These are phyloP conservation scores for Eucalyptus coolabah DNA, from an alignment of 345 rosid species.

Conservation along the genomic window DNA sequence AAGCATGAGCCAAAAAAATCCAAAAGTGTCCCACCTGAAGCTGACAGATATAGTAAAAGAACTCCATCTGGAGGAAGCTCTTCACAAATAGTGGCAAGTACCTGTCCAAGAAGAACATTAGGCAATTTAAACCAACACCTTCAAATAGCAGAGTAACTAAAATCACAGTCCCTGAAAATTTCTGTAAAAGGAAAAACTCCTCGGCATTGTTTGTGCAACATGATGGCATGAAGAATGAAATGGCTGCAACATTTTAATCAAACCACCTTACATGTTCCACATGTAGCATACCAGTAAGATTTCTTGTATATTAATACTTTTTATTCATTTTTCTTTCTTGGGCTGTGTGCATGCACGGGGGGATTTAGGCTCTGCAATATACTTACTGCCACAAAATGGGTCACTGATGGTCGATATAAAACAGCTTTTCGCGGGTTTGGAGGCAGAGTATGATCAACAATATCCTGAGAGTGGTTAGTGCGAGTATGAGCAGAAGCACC, in stretches of 20 bases:
- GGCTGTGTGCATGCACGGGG: background rate
- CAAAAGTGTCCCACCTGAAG: constrained; percentile 47
- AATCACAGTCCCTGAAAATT: background rate
- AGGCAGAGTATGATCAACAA: constrained; percentile 87
- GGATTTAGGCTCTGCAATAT: background rate
- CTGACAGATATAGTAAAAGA: constrained; percentile 77
- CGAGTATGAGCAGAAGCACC: constrained; percentile 48
- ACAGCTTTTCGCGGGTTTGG: constrained; percentile 84
- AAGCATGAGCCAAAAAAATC: background rate
- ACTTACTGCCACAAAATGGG: constrained; percentile 90
- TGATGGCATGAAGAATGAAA: background rate
- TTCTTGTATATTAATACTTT: background rate
- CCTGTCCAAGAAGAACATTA: constrained; percentile 27
- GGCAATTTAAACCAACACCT: background rate
- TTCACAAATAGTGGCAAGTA: constrained; percentile 76
- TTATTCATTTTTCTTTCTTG: background rate
- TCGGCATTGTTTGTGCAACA: background rate
- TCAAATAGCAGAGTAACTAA: background rate
- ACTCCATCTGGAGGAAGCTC: constrained; percentile 83
- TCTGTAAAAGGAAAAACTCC: background rate
- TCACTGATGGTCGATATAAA: constrained; percentile 73
- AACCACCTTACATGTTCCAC: background rate
- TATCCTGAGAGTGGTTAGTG: constrained; percentile 44
- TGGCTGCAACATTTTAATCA: background rate
- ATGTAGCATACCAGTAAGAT: background rate